phyloP scores from a whole-genome alignment of 2,329 filamentous ascomycete genomes.

The Bipolaris gigantea region DNA sequence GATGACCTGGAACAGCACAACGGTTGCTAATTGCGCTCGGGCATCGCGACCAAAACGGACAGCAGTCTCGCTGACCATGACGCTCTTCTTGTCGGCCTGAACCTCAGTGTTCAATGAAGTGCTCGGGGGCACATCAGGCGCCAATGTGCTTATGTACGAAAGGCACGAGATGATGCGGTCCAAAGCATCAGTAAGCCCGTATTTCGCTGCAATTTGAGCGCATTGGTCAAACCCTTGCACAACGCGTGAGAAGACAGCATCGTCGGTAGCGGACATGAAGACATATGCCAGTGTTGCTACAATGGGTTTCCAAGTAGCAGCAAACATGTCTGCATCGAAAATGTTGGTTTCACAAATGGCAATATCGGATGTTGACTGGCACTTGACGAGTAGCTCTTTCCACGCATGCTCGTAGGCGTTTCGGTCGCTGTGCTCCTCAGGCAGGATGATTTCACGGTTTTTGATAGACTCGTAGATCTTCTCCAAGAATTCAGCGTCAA shows the following conservation, averaged over 20 bases:
- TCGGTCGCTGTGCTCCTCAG: conserved; percentile 95
- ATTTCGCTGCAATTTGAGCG: conserved; percentile 85
- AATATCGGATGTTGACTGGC: conserved; percentile 72
- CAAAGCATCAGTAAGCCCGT: conserved; percentile 79
- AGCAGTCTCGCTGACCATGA: conserved; percentile 98
- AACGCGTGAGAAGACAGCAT: conserved; percentile 90
- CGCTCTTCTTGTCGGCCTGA: conserved; percentile 84
- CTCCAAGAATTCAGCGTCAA: conserved; percentile 78
- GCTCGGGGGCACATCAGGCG: conserved; percentile 73
- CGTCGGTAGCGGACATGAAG: conserved; percentile 97
- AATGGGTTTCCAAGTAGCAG: conserved; percentile 92
- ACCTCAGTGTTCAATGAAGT: conserved; percentile 94
- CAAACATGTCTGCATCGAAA: conserved; percentile 97
- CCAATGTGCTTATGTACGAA: conserved; percentile 85
- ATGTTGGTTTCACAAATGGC: conserved; percentile 86
- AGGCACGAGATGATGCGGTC: conserved; percentile 92
- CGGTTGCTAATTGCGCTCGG: conserved; percentile 87
- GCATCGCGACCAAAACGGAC: conserved; percentile 94
- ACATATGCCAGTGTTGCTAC: conserved; percentile 95
- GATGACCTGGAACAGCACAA: conserved; percentile 93
- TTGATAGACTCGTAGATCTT: conserved; percentile 90
- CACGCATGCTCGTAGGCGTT: conserved; percentile 97
- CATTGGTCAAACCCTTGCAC: conserved; percentile 96
- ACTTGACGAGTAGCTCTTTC: conserved; percentile 90
- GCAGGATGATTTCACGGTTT: conserved; percentile 90